Evolutionary conservation across 164 flowering plant genomes (phyloP), one percentile per base, ranked within the genome.

Genomic region (Akebia trifoliata): DNA sequence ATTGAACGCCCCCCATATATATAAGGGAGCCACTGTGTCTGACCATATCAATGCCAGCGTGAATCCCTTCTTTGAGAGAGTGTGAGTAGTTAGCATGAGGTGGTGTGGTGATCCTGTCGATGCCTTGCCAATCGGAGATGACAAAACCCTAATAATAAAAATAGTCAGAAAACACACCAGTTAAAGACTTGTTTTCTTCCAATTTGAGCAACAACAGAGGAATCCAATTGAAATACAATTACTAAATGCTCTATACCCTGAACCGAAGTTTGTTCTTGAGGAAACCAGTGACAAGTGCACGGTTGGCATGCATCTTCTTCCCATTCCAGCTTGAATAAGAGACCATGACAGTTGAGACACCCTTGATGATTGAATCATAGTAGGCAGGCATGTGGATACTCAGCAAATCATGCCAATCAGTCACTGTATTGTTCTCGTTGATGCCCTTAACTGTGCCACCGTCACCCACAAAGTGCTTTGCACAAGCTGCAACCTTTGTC

Each of bases 391-490:
- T 76, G 62, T 79, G 83, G 46, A 72, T 69, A 45, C 73, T 69
- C 2, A 71, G 55, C 48, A 79, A 47, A 29, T 64, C 73, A 43
- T 76, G 64, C 53, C 30, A n/a, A 25, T 45, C 53, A 18, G 40
- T 63, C 47, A 74, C 65, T 0, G 83, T 79, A 60, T 79, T 79
- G 50, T 74, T 72, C 49, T 61, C 57, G 11, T 61, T 53, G 10
- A 61, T 61, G 9, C 64, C 64, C 34, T 61, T 61, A 9, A 73
- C 70, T 34, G 83, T 78, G 46, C 83, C 83, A 29, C 83, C 83
- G 56, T 78, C 83, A 48, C 83, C 80, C 12, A 78, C 73, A 59
- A 50, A 78, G 53, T 78, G 83, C 56, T 78, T 78, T 21, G 83
- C 83, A 47, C 76, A 76, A 20, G 73, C 80, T 12, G 72, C 72